Conservation (phyloP, 345 rosid genomes). For the Brassica cretica region DNA sequence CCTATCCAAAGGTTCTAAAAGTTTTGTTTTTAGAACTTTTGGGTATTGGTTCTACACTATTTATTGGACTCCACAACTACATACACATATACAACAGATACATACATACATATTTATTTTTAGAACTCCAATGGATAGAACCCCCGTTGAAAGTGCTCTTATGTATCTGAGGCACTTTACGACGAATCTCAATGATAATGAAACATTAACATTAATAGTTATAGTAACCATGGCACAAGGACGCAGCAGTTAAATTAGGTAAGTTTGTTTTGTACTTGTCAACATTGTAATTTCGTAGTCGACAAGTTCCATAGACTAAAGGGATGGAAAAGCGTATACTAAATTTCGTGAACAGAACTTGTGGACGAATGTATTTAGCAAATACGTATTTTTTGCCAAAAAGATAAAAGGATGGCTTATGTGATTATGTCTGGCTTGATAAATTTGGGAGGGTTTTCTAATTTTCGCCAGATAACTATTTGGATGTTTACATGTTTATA, state of each 20-base stretch:
- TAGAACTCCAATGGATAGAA: too few relatives aligned
- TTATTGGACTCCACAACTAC: too few relatives aligned
- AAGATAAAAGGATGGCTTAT: background rate
- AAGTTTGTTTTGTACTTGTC: conserved; percentile 26
- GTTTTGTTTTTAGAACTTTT: too few relatives aligned
- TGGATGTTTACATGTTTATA: background rate
- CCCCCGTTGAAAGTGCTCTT: too few relatives aligned
- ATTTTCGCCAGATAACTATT: background rate
- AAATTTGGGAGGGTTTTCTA: background rate
- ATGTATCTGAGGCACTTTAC: background rate
- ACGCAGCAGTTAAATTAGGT: conserved; percentile 11
- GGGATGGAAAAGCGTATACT: background rate
- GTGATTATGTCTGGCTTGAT: background rate
- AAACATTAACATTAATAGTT: conserved; percentile 16
- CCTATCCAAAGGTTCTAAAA: too few relatives aligned
- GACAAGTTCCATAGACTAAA: background rate
- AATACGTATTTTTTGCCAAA: background rate
- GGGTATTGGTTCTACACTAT: too few relatives aligned
- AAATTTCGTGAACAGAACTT: background rate
- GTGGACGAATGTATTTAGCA: background rate
- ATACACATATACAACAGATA: too few relatives aligned
- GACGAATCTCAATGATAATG: conserved; percentile 20
- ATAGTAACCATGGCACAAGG: background rate
- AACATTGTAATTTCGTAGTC: background rate
- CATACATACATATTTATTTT: too few relatives aligned